Evolutionary conservation across 2,329 filamentous ascomycete species (phyloP).

Genomic region (Ploettnerulaceae sp.): DNA sequence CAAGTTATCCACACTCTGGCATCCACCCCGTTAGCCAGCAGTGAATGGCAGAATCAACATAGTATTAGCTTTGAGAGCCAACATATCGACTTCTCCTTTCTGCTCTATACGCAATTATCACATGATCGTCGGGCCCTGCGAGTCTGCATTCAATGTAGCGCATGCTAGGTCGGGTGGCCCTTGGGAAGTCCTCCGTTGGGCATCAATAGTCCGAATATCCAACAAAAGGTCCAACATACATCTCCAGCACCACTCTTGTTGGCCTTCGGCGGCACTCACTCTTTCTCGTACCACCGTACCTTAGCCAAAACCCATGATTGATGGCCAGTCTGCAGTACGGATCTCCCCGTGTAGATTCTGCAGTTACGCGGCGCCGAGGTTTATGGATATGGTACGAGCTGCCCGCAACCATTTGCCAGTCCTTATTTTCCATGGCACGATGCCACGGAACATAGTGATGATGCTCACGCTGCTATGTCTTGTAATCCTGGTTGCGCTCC

Average conservation of each 20-base stretch:
- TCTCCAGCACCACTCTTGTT: too few relatives aligned
- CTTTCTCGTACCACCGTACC: background rate
- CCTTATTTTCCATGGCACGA: background rate
- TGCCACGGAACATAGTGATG: too few relatives aligned
- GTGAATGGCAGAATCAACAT: background rate
- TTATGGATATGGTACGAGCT: conserved; percentile 1
- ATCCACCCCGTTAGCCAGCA: background rate
- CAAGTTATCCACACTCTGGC: conserved; percentile 2
- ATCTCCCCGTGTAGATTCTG: conserved; percentile 2
- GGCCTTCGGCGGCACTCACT: background rate
- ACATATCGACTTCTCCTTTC: too few relatives aligned
- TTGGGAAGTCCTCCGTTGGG: background rate
- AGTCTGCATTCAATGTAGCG: too few relatives aligned
- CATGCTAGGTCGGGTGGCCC: too few relatives aligned
- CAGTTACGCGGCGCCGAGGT: background rate
- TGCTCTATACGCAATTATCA: too few relatives aligned
- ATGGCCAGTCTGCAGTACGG: background rate
- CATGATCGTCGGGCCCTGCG: background rate
- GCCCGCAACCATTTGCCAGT: background rate
- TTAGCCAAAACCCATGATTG: background rate
- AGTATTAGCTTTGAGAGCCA: too few relatives aligned
- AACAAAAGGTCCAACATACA: background rate
- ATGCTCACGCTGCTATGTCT: too few relatives aligned
- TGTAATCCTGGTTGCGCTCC: too few relatives aligned
- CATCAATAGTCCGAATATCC: background rate